These are phyloP conservation scores for Phytophthora sp. DNA, from an alignment of 352 stramenopile genomes.

Conservation along the genomic window DNA sequence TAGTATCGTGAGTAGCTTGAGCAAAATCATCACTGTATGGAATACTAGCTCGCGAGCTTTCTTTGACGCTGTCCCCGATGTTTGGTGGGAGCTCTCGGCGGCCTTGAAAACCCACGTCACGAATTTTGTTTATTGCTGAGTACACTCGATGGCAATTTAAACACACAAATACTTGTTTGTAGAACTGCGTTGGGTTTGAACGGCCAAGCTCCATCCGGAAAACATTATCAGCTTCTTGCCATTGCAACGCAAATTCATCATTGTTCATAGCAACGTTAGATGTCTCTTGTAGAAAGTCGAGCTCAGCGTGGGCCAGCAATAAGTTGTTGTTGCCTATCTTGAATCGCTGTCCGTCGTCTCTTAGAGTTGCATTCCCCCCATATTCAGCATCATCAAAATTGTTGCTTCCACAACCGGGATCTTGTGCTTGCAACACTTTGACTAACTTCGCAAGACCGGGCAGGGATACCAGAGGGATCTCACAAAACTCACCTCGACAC, in stretches of 20 bases:
- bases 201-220: constrained; percentile 69
- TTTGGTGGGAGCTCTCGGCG: too few relatives aligned
- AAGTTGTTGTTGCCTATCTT: constrained; percentile 84
- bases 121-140: constrained; percentile 52
- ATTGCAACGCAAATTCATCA: constrained; percentile 40
- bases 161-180: constrained; percentile 81
- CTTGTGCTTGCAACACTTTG: constrained; percentile 2
- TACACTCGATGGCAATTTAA: constrained; percentile 80
- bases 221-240: constrained; percentile 71
- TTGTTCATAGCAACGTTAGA: not conserved
- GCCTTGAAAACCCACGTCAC: constrained; percentile 58
- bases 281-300: constrained; percentile 49
- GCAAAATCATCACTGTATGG: not conserved
- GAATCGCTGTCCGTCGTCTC: constrained; percentile 58
- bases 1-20: not conserved
- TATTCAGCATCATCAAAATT: constrained; percentile 13
- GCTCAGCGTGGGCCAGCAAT: constrained; percentile 62
- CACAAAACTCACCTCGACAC: constrained; percentile 78
- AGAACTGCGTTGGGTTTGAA: constrained; percentile 70
- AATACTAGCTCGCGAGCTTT: too few relatives aligned
- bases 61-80: too few relatives aligned
- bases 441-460: constrained; percentile 37
- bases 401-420: not conserved
- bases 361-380: constrained; percentile 17
- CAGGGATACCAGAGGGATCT: constrained; percentile 33